Percentiles rank a stretch among this genome's conserved stretches.
These are phyloP conservation scores for Sporopachydermia lactativora DNA, from an alignment of 805 yeast species.

Conservation along the genomic window DNA sequence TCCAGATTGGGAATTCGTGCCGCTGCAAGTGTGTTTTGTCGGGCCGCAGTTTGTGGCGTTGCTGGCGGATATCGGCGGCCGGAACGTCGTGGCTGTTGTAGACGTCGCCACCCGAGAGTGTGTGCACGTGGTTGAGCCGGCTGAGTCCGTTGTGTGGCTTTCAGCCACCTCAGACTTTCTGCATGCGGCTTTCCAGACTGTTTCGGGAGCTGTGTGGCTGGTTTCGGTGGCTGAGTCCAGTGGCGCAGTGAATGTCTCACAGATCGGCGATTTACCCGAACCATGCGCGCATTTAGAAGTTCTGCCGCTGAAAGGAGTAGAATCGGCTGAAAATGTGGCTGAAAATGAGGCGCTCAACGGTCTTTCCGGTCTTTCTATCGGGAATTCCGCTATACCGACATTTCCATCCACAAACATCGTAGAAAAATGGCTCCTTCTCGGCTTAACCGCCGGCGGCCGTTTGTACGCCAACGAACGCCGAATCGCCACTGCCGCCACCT, in stretches of 20 bases:
- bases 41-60: neutral
- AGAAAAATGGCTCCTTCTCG: no score
- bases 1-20: neutral
- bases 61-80: neutral
- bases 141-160: neutral
- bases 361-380: no score
- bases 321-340: neutral
- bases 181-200: neutral
- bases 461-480: constrained; percentile 47
- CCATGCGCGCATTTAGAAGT: no score
- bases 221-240: no score
- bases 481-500: constrained; percentile 66
- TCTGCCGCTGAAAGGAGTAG: neutral
- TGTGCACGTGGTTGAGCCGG: neutral
- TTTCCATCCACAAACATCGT: constrained; percentile 16
- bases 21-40: neutral
- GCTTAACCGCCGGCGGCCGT: constrained; percentile 64
- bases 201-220: neutral
- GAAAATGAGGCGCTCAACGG: no score
- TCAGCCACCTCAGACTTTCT: neutral
- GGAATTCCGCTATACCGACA: no score
- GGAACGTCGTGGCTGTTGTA: neutral
- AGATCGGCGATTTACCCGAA: no score
- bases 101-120: neutral
- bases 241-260: no score